Evolutionary conservation across 2,329 filamentous ascomycete genomes (phyloP).

Genomic region (Biscogniauxia sp.): DNA sequence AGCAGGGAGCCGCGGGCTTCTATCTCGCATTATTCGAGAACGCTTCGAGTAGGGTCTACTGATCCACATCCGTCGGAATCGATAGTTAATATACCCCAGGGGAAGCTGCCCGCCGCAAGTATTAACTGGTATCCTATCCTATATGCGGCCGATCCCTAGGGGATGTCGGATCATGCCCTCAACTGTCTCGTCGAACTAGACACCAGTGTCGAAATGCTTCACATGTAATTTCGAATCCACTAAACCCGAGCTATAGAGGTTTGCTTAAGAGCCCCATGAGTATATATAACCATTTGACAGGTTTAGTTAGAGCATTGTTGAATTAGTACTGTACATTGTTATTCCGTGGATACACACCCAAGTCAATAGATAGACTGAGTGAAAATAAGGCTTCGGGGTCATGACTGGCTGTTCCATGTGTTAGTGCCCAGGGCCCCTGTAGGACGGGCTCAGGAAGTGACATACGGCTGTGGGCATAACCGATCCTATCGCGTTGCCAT

Average conservation of each 20-base stretch:
- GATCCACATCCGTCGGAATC: background rate
- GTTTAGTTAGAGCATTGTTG: background rate
- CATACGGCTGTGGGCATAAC: background rate
- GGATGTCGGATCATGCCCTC: background rate
- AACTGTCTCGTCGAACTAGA: background rate
- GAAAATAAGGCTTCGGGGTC: background rate
- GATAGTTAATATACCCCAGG: background rate
- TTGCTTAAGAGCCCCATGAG: background rate
- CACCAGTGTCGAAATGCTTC: background rate
- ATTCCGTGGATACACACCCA: background rate
- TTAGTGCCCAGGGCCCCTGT: background rate
- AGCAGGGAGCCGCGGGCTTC: too few relatives aligned
- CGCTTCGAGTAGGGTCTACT: background rate
- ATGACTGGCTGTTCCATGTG: background rate
- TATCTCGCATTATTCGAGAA: background rate
- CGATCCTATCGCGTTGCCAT: conserved; percentile 17
- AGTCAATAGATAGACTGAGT: background rate
- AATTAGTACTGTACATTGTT: background rate
- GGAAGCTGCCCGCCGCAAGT: background rate
- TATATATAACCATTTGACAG: background rate
- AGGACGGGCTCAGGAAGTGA: background rate
- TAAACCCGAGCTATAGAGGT: background rate
- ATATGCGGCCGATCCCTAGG: too few relatives aligned
- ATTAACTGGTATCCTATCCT: background rate
- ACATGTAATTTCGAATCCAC: background rate